Percentiles rank a stretch among this genome's conserved stretches.
Evolutionary conservation across 2,329 filamentous ascomycete genomes (phyloP).

Genomic region (Aspergillus chevalieri): DNA sequence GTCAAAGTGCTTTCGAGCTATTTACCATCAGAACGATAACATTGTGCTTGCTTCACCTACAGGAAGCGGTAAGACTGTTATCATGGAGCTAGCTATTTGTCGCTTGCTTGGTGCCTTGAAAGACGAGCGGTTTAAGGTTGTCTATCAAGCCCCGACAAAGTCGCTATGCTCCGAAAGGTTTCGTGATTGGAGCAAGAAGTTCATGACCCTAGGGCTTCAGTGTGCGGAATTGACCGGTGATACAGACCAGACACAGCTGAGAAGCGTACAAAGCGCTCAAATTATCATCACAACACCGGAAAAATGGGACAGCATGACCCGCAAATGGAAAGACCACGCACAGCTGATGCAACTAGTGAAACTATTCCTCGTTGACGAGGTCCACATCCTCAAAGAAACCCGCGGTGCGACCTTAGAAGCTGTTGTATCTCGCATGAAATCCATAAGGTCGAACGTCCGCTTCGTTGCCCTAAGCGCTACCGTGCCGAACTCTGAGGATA

Average conservation of each 20-base stretch:
- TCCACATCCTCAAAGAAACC: constrained; percentile 75
- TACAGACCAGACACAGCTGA: constrained; percentile 61
- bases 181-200: constrained; percentile 72
- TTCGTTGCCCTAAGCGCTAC: constrained; percentile 80
- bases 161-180: constrained; percentile 72
- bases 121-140: constrained; percentile 65
- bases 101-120: constrained; percentile 54
- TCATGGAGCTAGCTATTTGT: constrained; percentile 78
- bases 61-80: constrained; percentile 75
- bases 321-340: constrained; percentile 77
- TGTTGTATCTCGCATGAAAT: constrained; percentile 83
- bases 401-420: constrained; percentile 76
- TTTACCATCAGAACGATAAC: constrained; percentile 66
- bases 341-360: constrained; percentile 69
- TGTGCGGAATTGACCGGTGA: constrained; percentile 79
- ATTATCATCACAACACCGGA: constrained; percentile 86
- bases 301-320: constrained; percentile 85
- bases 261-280: constrained; percentile 64
- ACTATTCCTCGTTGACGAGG: constrained; percentile 79
- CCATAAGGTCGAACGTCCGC: constrained; percentile 65
- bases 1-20: constrained; percentile 65
- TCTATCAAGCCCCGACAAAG: constrained; percentile 82
- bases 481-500: constrained; percentile 73
- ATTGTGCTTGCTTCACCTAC: constrained; percentile 76
- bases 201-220: constrained; percentile 58